phyloP scores from a whole-genome alignment of 257 asterid species.

The Lithospermum erythrorhizon region DNA sequence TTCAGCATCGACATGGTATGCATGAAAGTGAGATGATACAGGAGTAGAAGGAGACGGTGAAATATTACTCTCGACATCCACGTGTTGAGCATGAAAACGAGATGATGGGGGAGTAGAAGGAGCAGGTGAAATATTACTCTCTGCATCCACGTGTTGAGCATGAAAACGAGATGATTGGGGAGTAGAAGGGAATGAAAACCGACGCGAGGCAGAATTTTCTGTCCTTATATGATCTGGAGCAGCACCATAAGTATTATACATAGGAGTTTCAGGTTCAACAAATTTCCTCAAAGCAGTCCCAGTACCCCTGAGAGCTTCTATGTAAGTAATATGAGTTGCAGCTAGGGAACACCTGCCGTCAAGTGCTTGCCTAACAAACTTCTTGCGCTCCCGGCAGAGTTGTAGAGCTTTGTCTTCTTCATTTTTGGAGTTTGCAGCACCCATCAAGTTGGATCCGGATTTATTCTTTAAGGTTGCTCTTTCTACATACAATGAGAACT shows the following conservation, averaged over 20 bases:
- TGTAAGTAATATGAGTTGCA: slow-evolving; percentile 65
- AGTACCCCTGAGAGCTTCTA: slow-evolving; percentile 47
- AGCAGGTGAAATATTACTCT: slow-evolving; percentile 40
- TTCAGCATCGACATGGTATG: slow-evolving; percentile 37
- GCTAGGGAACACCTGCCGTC: slow-evolving; percentile 88
- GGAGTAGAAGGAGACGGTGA: slow-evolving; percentile 62
- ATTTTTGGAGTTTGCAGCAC: slow-evolving; percentile 64
- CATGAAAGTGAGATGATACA: slow-evolving; percentile 21
- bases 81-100: slow-evolving; percentile 31
- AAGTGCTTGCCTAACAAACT: slow-evolving; percentile 86
- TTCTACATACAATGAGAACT: too few relatives aligned
- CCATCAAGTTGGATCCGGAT: slow-evolving; percentile 30
- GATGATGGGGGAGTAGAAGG: slow-evolving; percentile 48
- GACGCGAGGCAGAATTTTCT: slow-evolving; percentile 46
- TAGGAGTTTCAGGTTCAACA: slow-evolving; percentile 57
- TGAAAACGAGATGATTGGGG: too few relatives aligned
- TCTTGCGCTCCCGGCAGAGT: slow-evolving; percentile 88
- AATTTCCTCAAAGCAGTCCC: slow-evolving; percentile 66
- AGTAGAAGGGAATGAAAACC: slow-evolving; percentile 45
- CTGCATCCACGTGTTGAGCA: slow-evolving; percentile 39
- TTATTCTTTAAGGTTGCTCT: background rate
- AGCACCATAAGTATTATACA: slow-evolving; percentile 31
- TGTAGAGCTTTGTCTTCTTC: slow-evolving; percentile 89
- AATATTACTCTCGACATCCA: slow-evolving; percentile 30
- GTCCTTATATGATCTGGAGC: slow-evolving; percentile 35